Evolutionary conservation across 2,329 filamentous ascomycete genomes (phyloP).

Genomic region (Fonsecaea nubica): DNA sequence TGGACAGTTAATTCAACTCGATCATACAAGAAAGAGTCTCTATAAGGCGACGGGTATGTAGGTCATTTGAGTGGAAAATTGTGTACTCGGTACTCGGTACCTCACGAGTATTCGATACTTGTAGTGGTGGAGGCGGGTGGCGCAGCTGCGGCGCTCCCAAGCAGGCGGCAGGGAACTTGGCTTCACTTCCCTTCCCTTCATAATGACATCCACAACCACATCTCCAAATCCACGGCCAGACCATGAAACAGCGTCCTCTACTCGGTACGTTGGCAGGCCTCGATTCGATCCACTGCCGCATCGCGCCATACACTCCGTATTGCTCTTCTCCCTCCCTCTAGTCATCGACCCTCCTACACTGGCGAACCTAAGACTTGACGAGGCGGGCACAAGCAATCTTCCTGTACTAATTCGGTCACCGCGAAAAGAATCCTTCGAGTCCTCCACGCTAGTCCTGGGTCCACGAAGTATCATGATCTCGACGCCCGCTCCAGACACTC

Average conservation of each 20-base stretch:
- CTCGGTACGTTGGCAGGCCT: neutral
- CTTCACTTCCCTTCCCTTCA: neutral
- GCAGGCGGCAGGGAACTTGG: neutral
- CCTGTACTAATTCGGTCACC: neutral
- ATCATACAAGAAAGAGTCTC: neutral
- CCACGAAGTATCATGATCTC: neutral
- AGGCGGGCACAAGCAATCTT: neutral
- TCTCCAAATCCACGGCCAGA: neutral
- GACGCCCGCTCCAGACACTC: neutral
- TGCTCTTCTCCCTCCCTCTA: neutral
- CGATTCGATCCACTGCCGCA: neutral
- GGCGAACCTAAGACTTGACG: neutral
- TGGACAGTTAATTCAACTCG: neutral
- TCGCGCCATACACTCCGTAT: neutral
- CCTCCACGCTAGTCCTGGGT: neutral
- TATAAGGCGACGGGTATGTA: neutral
- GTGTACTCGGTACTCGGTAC: too few species aligned
- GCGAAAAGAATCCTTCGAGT: neutral
- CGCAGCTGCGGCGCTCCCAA: neutral
- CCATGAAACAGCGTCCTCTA: neutral
- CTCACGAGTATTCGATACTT: too few species aligned
- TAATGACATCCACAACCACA: neutral
- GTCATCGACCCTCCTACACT: neutral
- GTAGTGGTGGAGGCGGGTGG: neutral
- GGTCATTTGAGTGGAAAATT: neutral